These are phyloP conservation scores for Phytophthora hibernalis DNA, from an alignment of 352 stramenopile genomes.

Conservation along the genomic window DNA sequence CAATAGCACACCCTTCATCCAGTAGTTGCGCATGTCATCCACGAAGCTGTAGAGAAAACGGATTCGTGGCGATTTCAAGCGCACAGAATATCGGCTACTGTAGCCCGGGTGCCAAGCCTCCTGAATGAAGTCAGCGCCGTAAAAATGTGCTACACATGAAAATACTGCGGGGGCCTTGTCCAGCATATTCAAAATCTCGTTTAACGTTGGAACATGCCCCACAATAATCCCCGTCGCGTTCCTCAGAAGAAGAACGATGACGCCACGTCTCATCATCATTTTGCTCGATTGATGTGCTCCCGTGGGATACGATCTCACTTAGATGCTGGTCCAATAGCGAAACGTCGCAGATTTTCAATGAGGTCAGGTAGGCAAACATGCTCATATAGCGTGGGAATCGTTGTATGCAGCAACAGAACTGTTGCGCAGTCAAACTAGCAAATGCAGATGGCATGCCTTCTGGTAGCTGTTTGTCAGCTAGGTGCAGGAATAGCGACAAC, in stretches of 20 bases:
- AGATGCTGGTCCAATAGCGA: constrained; percentile 66
- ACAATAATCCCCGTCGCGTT: constrained; percentile 29
- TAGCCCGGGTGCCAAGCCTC: constrained; percentile 86
- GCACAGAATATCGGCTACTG: constrained; percentile 73
- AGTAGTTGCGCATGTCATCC: constrained; percentile 80
- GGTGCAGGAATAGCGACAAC: constrained; percentile 71
- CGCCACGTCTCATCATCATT: constrained; percentile 27
- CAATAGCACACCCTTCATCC: constrained; percentile 69
- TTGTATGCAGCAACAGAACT: constrained; percentile 80
- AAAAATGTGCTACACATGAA: constrained; percentile 78
- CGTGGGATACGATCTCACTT: constrained; percentile 73
- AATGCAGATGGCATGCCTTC: constrained; percentile 53
- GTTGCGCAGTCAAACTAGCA: constrained; percentile 67
- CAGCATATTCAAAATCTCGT: constrained; percentile 62
- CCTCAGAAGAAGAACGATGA: constrained; percentile 13
- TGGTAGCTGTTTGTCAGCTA: constrained; percentile 46
- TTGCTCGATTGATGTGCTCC: constrained; percentile 30
- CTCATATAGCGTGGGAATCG: constrained; percentile 71
- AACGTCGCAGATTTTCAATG: constrained; percentile 75
- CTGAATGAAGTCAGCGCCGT: constrained; percentile 79
- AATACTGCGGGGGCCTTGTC: constrained; percentile 75
- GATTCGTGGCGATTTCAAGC: constrained; percentile 79
- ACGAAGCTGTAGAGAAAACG: constrained; percentile 87
- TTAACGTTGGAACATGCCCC: constrained; percentile 64
- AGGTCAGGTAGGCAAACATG: constrained; percentile 78